Conservation (phyloP, 768 basidiomycete genomes). For the Lactarius sp. region DNA sequence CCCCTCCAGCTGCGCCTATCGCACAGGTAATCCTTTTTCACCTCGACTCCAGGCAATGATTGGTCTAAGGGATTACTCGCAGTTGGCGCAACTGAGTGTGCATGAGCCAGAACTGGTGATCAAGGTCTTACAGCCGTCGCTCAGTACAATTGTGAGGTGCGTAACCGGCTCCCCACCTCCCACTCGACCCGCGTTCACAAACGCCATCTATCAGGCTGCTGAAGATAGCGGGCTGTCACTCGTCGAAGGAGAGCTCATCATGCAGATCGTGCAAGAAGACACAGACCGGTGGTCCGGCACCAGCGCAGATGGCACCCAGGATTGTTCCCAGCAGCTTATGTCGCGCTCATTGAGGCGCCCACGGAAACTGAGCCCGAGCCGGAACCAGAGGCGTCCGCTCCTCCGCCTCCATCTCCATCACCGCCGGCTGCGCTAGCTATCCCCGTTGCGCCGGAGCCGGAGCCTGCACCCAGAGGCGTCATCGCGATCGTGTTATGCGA, state of each 20-base stretch:
- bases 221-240: constrained; percentile 86
- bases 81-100: constrained; percentile 22
- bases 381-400: constrained; percentile 44
- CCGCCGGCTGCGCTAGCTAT: constrained; percentile 40
- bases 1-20: constrained; percentile 37
- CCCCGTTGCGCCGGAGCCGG: constrained; percentile 42
- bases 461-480: constrained; percentile 47
- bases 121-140: constrained; percentile 68
- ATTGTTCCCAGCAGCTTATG: constrained; percentile 90
- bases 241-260: constrained; percentile 74
- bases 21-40: constrained; percentile 23
- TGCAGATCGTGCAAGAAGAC: constrained; percentile 77
- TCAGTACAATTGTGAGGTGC: constrained; percentile 73
- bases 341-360: constrained; percentile 59
- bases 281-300: constrained; percentile 92
- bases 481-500: constrained; percentile 65
- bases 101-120: constrained; percentile 32
- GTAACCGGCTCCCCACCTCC: neutral
- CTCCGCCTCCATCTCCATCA: constrained; percentile 47
- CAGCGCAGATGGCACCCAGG: constrained; percentile 65
- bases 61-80: neutral
- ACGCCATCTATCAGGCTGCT: constrained; percentile 44
- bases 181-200: neutral
- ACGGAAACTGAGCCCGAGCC: constrained; percentile 38
- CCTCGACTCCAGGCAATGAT: neutral